These are phyloP conservation scores for Dacryopinax spathularia DNA, from an alignment of 768 basidiomycete genomes.

Conservation along the genomic window DNA sequence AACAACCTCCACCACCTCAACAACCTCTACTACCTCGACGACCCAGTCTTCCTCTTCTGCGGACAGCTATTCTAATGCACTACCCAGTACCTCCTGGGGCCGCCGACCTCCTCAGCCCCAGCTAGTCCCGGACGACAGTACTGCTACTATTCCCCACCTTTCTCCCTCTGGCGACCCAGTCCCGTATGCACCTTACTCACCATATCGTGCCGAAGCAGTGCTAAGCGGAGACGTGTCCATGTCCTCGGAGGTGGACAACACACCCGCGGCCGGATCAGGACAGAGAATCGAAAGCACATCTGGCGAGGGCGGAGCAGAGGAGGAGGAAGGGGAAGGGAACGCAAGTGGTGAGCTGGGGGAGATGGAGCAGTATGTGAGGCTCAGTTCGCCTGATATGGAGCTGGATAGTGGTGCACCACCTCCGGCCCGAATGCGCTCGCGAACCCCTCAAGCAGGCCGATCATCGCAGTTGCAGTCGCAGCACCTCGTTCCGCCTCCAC, in stretches of 20 bases:
- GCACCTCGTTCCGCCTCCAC: not conserved
- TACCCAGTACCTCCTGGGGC: not conserved
- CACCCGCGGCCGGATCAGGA: no score
- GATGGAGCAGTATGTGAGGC: conserved; percentile 1
- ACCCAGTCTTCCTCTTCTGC: not conserved
- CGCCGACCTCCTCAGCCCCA: not conserved
- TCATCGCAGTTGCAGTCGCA: not conserved
- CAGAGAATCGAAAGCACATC: no score
- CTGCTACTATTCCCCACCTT: not conserved
- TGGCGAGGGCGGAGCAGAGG: not conserved
- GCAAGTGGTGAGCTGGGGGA: not conserved
- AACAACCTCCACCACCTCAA: not conserved
- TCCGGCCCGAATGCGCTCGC: not conserved
- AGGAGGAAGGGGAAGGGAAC: not conserved
- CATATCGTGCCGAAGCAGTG: not conserved
- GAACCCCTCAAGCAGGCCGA: not conserved
- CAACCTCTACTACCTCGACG: not conserved
- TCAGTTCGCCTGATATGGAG: not conserved
- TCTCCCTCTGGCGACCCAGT: not conserved
- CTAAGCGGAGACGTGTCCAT: not conserved
- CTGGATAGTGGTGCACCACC: not conserved
- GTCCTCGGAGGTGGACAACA: not conserved
- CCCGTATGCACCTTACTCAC: not conserved
- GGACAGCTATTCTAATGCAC: not conserved
- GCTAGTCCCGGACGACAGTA: not conserved